Evolutionary conservation across 768 basidiomycete species (phyloP).

Genomic region (Boletus rufocinnamomeus): DNA sequence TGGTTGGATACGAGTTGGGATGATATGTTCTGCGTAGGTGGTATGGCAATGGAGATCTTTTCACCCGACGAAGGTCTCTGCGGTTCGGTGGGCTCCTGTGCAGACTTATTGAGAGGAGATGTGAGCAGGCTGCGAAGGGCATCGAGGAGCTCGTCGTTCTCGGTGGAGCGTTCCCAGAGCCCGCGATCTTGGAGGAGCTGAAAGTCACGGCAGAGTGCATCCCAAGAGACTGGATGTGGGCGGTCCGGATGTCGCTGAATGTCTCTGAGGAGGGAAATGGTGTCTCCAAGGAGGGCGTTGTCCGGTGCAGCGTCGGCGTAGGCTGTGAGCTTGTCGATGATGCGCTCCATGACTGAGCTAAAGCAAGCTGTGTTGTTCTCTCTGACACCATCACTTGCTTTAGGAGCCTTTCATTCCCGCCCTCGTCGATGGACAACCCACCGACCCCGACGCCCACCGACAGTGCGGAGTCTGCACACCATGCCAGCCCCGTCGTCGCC

Average conservation of each 20-base stretch:
- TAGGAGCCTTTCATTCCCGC: slow-evolving; percentile 19
- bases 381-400: not conserved
- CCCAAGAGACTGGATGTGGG: slow-evolving; percentile 27
- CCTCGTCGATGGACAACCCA: slow-evolving; percentile 22
- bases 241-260: slow-evolving; percentile 26
- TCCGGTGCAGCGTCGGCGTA: slow-evolving; percentile 10
- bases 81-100: not conserved
- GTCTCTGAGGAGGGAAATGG: slow-evolving; percentile 20
- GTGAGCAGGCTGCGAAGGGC: slow-evolving; percentile 23
- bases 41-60: slow-evolving; percentile 19
- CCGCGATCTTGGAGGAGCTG: slow-evolving; percentile 25
- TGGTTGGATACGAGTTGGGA: slow-evolving; percentile 26
- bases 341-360: slow-evolving; percentile 27
- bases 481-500: slow-evolving; percentile 59
- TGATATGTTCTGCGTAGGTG: slow-evolving; percentile 11
- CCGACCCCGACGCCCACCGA: slow-evolving; percentile 20
- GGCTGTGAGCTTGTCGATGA: slow-evolving; percentile 29
- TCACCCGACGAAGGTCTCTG: not conserved
- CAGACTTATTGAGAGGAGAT: not conserved
- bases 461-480: slow-evolving; percentile 36
- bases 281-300: slow-evolving; percentile 24
- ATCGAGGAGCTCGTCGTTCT: slow-evolving; percentile 32
- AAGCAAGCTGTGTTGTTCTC: not conserved
- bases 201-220: slow-evolving; percentile 23
- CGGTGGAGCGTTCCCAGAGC: slow-evolving; percentile 27